Conservation (phyloP, 2,329 filamentous ascomycete species). For the Sphaerostilbella broomeana region DNA sequence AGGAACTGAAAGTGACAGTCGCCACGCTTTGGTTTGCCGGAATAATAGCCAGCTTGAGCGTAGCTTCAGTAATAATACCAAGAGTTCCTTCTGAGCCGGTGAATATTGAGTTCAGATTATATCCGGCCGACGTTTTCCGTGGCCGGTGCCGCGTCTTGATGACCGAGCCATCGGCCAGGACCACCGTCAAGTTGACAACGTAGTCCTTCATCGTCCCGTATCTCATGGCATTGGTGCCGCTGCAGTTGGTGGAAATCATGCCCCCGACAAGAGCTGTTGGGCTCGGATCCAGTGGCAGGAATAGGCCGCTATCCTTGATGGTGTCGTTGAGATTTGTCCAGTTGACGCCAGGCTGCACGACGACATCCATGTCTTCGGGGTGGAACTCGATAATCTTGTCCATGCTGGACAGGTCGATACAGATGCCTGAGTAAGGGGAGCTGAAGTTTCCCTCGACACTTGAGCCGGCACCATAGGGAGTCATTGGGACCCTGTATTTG, state of each 20-base stretch:
- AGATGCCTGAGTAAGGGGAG: slow-evolving; percentile 59
- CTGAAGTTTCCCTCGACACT: slow-evolving; percentile 67
- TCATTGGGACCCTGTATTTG: slow-evolving; percentile 61
- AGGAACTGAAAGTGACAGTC: slow-evolving; percentile 52
- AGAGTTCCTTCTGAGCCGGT: slow-evolving; percentile 66
- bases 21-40: slow-evolving; percentile 60
- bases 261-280: slow-evolving; percentile 53
- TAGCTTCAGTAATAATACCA: slow-evolving; percentile 64
- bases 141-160: slow-evolving; percentile 64
- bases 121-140: slow-evolving; percentile 63
- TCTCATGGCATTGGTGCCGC: slow-evolving; percentile 51
- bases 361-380: slow-evolving; percentile 63
- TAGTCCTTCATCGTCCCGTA: slow-evolving; percentile 75
- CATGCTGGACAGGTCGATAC: slow-evolving; percentile 64
- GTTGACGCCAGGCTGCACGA: slow-evolving; percentile 61
- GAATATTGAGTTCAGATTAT: slow-evolving; percentile 64
- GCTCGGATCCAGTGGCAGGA: slow-evolving; percentile 64
- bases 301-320: slow-evolving; percentile 56
- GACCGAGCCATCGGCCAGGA: slow-evolving; percentile 57
- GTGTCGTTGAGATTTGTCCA: slow-evolving; percentile 63
- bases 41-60: slow-evolving; percentile 58
- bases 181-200: slow-evolving; percentile 65
- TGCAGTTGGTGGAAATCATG: slow-evolving; percentile 63
- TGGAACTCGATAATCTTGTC: slow-evolving; percentile 58
- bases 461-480: slow-evolving; percentile 67